Evolutionary conservation across 805 yeast genomes (phyloP).

Genomic region (Candida ortonii): DNA sequence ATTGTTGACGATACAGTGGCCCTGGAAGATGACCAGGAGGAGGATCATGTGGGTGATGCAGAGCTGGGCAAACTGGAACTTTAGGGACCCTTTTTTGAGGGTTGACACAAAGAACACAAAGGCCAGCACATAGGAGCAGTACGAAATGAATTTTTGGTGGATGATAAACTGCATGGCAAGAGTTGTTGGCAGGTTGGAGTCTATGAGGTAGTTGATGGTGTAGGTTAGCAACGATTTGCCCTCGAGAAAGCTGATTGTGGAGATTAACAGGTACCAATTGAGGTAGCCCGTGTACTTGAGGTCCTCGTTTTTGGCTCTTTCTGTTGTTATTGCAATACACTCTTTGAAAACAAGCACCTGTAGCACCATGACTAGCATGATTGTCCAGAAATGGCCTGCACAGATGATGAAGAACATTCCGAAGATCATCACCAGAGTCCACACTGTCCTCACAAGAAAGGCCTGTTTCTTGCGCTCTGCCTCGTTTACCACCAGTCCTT

Average conservation of each 20-base stretch:
- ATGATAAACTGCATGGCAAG: slow-evolving; percentile 32
- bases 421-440: slow-evolving; percentile 90
- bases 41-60: slow-evolving; percentile 94
- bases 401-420: slow-evolving; percentile 68
- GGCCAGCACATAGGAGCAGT: slow-evolving; percentile 80
- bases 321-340: slow-evolving; percentile 80
- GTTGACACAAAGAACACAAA: slow-evolving; percentile 88
- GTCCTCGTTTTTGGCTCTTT: slow-evolving; percentile 74
- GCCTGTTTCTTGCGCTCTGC: slow-evolving; percentile 72
- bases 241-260: slow-evolving; percentile 87
- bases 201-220: slow-evolving; percentile 25
- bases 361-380: slow-evolving; percentile 63
- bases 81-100: slow-evolving; percentile 81
- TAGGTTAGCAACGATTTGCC: slow-evolving; percentile 78
- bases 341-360: slow-evolving; percentile 88
- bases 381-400: slow-evolving; percentile 83
- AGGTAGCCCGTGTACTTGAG: slow-evolving; percentile 79
- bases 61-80: slow-evolving; percentile 90
- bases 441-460: slow-evolving; percentile 80
- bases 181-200: slow-evolving; percentile 27
- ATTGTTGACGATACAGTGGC: slow-evolving; percentile 87
- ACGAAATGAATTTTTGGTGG: slow-evolving; percentile 82
- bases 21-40: slow-evolving; percentile 86
- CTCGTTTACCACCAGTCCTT: slow-evolving; percentile 35
- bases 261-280: slow-evolving; percentile 87